Evolutionary conservation across 129 eudicot genomes (phyloP).

Genomic region (Apium graveolens): DNA sequence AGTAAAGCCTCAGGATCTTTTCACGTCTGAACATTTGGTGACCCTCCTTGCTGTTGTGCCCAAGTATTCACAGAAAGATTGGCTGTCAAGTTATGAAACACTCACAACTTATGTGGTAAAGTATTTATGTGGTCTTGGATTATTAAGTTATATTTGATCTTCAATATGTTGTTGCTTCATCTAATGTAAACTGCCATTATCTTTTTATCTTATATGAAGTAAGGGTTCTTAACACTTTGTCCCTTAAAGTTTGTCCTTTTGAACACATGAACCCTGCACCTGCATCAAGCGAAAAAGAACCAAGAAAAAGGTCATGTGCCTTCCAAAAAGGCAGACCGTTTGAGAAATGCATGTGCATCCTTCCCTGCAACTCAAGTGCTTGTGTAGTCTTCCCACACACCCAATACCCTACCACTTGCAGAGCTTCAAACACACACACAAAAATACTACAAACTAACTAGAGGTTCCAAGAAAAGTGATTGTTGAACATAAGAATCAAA

Average conservation of each 20-base stretch:
- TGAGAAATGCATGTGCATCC: no score
- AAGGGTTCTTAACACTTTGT: background rate
- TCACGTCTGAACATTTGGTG: constrained; percentile 74
- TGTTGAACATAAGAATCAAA: background rate
- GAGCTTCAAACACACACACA: background rate
- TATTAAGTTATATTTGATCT: constrained; percentile 7
- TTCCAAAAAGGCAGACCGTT: no score
- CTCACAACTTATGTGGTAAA: constrained; percentile 79
- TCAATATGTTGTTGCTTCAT: constrained; percentile 3
- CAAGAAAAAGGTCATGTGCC: no score
- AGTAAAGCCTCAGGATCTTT: constrained; percentile 61
- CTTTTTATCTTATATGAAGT: background rate
- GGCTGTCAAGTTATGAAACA: constrained; percentile 82
- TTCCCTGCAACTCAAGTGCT: no score
- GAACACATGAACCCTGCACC: background rate
- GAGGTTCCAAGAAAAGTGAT: background rate
- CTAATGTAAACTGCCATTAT: background rate
- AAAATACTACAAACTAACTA: background rate
- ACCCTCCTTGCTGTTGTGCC: constrained; percentile 74
- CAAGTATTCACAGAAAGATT: constrained; percentile 63
- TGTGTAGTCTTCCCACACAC: no score
- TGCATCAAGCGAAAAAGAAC: no score
- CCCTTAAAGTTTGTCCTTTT: background rate
- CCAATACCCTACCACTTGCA: background rate
- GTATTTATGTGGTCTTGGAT: constrained; percentile 1